phyloP scores from a whole-genome alignment of 208 protist species.

The Leishmania gerbilli region DNA sequence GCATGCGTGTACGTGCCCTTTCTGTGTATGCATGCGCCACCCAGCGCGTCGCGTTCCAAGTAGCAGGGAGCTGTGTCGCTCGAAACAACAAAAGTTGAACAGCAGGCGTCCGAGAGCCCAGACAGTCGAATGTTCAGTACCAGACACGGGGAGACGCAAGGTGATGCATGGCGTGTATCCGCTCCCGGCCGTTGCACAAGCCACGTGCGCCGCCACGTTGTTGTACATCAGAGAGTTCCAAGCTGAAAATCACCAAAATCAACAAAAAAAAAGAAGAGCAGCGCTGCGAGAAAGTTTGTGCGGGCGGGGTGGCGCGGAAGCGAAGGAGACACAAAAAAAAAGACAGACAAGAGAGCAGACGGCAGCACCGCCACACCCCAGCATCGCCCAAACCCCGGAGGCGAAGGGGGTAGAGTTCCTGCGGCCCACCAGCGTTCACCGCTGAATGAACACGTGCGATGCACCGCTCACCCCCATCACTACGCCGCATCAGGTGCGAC shows the following conservation, averaged over 20 bases:
- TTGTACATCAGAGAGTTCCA: slow-evolving; percentile 4
- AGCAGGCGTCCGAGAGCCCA: not conserved
- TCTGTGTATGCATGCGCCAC: not conserved
- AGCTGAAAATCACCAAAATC: not conserved
- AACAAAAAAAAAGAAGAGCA: not conserved
- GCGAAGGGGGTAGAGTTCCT: not conserved
- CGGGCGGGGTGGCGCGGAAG: not conserved
- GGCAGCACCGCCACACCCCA: not conserved
- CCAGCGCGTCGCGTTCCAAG: not conserved
- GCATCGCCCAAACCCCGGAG: not conserved
- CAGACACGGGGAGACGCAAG: not conserved
- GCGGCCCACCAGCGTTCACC: not conserved
- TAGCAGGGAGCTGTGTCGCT: not conserved
- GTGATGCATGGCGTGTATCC: not conserved
- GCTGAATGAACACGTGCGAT: not conserved
- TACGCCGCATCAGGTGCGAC: not conserved
- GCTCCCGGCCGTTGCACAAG: not conserved
- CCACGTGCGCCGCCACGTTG: not conserved
- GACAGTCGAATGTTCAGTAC: not conserved
- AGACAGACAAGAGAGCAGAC: not conserved
- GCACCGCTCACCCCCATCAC: not conserved
- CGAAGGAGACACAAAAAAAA: not conserved
- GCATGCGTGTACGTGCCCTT: not conserved
- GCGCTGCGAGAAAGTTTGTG: not conserved
- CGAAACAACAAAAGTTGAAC: not conserved